Percentiles rank a stretch among this genome's conserved stretches.
phyloP scores from a whole-genome alignment of 441 rosid species.

The Gossypium trilobum region DNA sequence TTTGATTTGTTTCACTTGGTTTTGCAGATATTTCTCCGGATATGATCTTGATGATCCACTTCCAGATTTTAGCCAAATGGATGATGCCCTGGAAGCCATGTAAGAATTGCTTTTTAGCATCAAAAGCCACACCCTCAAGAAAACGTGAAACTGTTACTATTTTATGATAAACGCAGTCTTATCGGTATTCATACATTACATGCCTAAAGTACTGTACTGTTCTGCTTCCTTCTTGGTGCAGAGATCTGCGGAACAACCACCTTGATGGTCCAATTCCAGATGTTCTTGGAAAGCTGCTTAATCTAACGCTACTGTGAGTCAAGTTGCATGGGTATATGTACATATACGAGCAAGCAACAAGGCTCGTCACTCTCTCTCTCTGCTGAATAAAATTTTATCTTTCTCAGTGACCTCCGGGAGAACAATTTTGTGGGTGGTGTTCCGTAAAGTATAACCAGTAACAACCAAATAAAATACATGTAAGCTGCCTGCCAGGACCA shows the following conservation, averaged over 20 bases:
- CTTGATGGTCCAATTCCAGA: background rate
- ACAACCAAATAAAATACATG: background rate
- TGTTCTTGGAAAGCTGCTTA: background rate
- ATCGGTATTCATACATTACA: background rate
- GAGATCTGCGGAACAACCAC: background rate
- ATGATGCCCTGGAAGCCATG: background rate
- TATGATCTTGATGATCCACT: background rate
- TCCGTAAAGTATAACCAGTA: too few species aligned
- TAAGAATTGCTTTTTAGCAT: background rate
- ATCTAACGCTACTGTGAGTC: background rate
- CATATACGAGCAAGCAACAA: background rate
- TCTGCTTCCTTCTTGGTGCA: background rate
- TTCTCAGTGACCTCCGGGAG: too few species aligned
- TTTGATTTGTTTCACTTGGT: background rate
- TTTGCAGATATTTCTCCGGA: background rate
- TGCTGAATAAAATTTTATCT: background rate
- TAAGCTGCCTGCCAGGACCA: background rate
- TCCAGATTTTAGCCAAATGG: too few species aligned
- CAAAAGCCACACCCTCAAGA: too few species aligned
- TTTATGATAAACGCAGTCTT: too few species aligned
- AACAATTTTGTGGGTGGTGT: background rate
- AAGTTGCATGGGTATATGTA: background rate
- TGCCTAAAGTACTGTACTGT: background rate
- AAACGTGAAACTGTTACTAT: too few species aligned
- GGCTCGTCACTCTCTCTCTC: background rate